Evolutionary conservation across 2,329 filamentous ascomycete species (phyloP).

Genomic region (Botrytis fabae): DNA sequence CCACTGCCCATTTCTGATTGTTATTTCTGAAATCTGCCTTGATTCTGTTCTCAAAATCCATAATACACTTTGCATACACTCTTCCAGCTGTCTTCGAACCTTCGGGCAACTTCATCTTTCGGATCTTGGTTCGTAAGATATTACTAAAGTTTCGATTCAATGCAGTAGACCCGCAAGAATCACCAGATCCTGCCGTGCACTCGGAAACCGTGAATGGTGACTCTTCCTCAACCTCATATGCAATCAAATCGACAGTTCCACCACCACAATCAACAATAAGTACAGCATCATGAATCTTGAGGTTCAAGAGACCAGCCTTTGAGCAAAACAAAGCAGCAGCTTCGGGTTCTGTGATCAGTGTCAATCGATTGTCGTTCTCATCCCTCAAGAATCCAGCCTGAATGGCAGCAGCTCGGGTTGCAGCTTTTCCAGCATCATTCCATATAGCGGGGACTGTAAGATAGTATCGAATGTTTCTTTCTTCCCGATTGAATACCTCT

Average conservation of each 20-base stretch:
- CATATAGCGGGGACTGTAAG: conserved; percentile 98
- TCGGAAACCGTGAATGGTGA: conserved; percentile 95
- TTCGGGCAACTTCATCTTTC: conserved; percentile 98
- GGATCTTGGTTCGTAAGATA: conserved; percentile 93
- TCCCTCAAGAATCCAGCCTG: conserved; percentile 95
- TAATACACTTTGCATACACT: conserved; percentile 98
- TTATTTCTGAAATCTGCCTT: conserved; percentile 99
- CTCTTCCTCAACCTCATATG: conserved; percentile 97
- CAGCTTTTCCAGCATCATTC: conserved; percentile 98
- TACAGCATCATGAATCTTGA: conserved; percentile 98
- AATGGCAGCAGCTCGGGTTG: conserved; percentile 91
- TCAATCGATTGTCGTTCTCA: conserved; percentile 95
- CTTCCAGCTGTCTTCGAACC: conserved; percentile 96
- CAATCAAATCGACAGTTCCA: conserved; percentile 97
- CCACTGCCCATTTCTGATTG: conserved; percentile 97
- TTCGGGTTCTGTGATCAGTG: conserved; percentile 93
- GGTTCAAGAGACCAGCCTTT: conserved; percentile 91
- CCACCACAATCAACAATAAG: conserved; percentile 97
- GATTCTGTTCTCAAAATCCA: conserved; percentile 99
- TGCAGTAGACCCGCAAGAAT: conserved; percentile 97
- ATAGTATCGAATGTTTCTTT: conserved; percentile 97
- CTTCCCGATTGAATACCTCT: conserved; percentile 96
- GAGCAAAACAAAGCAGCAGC: conserved; percentile 97
- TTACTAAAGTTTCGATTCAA: conserved; percentile 98
- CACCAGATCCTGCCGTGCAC: conserved; percentile 94